These are phyloP conservation scores for Hypoxylon sp. DNA, from an alignment of 2,329 filamentous ascomycete genomes.

Conservation along the genomic window DNA sequence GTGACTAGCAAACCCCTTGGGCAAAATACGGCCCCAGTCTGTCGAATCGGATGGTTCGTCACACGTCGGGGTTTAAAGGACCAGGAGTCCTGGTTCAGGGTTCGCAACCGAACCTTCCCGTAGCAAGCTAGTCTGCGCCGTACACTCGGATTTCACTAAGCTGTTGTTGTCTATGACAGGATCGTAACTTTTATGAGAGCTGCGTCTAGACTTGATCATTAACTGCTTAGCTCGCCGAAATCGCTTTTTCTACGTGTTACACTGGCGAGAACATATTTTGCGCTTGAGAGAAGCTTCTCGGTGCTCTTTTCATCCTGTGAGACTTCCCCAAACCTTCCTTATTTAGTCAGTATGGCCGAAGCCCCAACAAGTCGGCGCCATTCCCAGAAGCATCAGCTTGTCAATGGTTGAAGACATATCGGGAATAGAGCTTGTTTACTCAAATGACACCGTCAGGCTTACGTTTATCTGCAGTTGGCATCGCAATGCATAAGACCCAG, in stretches of 20 bases:
- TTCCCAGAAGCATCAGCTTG: conserved; percentile 10
- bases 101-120: conserved; percentile 24
- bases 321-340: conserved; percentile 29
- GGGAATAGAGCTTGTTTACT: conserved; percentile 9
- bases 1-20: conserved; percentile 13
- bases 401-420: conserved; percentile 7
- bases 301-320: neutral
- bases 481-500: conserved; percentile 13
- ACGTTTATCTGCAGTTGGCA: conserved; percentile 12
- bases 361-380: conserved; percentile 10
- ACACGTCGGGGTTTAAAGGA: conserved; percentile 22
- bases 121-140: conserved; percentile 34
- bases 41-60: conserved; percentile 36
- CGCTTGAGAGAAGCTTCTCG: conserved; percentile 1
- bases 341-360: conserved; percentile 19
- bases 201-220: conserved; percentile 8
- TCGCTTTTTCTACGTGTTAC: conserved; percentile 14
- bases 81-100: conserved; percentile 24
- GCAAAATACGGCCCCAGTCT: neutral
- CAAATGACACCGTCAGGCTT: conserved; percentile 21
- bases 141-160: conserved; percentile 32
- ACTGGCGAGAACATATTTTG: neutral
- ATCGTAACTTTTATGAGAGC: neutral
- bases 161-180: conserved; percentile 4
- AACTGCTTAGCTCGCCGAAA: conserved; percentile 20